Percentiles rank a stretch among this genome's conserved stretches.
Evolutionary conservation across 2,329 filamentous ascomycete genomes (phyloP).

Genomic region (Colletotrichum orbiculare): DNA sequence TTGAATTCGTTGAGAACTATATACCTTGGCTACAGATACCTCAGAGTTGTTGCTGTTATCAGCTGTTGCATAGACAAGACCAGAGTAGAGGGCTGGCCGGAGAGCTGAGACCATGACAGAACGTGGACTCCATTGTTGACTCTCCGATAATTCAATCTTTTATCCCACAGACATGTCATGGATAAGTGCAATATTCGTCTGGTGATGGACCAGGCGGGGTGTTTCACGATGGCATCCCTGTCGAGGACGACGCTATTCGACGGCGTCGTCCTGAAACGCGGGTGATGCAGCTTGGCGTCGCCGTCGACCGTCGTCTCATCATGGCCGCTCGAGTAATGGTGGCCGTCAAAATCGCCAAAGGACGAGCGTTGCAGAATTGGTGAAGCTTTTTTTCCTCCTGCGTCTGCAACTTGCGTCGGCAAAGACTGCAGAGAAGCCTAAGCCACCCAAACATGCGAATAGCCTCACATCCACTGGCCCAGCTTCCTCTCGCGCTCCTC

Average conservation of each 20-base stretch:
- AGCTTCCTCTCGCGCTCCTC: constrained; percentile 1
- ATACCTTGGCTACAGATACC: constrained; percentile 22
- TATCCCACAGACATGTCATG: not conserved
- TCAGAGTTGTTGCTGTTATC: not conserved
- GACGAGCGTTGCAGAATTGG: not conserved
- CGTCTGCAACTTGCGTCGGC: no score
- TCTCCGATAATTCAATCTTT: not conserved
- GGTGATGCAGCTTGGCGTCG: constrained; percentile 31
- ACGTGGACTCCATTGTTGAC: no score
- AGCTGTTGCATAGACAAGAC: constrained; percentile 16
- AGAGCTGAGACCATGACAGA: no score
- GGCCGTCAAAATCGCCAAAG: not conserved
- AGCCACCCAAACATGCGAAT: not conserved
- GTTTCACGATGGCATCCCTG: constrained; percentile 21
- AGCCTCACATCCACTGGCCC: constrained; percentile 6
- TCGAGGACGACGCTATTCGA: not conserved
- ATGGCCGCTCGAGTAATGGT: not conserved
- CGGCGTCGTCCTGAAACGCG: constrained; percentile 24
- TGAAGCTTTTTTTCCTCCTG: no score
- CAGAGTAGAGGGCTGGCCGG: no score
- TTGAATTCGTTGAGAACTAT: not conserved
- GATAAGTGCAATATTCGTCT: not conserved
- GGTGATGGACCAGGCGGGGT: not conserved
- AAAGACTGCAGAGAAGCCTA: not conserved
- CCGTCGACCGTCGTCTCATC: not conserved